These are phyloP conservation scores for Ogataea glucozyma DNA, from an alignment of 805 yeast genomes.

Conservation along the genomic window DNA sequence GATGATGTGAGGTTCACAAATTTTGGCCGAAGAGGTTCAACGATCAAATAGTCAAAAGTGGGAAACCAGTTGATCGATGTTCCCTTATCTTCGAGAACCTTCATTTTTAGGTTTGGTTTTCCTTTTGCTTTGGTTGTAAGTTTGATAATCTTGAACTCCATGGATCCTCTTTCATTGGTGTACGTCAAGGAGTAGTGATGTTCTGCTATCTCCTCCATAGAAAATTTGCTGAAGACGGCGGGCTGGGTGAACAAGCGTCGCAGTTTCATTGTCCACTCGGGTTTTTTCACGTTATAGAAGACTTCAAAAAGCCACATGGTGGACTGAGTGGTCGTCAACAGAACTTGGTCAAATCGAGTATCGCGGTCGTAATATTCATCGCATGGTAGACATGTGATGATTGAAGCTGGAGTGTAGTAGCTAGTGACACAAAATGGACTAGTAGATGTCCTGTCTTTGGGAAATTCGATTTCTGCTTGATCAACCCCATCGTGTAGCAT, in stretches of 20 bases:
- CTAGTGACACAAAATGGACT: constrained; percentile 18
- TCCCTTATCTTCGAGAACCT: constrained; percentile 22
- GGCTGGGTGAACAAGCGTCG: constrained; percentile 27
- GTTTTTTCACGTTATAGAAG: constrained; percentile 19
- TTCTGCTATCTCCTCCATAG: constrained; percentile 24
- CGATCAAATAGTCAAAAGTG: constrained; percentile 26
- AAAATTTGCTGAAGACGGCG: constrained; percentile 23
- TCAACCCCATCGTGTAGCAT: constrained; percentile 32
- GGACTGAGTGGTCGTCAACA: constrained; percentile 25
- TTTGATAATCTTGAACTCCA: constrained; percentile 25
- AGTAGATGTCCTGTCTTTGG: constrained; percentile 3
- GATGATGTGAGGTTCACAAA: constrained; percentile 23
- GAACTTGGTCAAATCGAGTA: constrained; percentile 30
- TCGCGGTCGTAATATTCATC: constrained; percentile 22
- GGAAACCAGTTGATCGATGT: constrained; percentile 29
- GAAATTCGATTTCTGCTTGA: constrained; percentile 19
- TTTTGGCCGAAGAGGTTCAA: constrained; percentile 19
- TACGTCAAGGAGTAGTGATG: constrained; percentile 21
- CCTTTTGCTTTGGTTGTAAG: constrained; percentile 14
- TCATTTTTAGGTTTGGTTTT: constrained; percentile 21
- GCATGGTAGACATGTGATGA: constrained; percentile 18
- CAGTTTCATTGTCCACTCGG: constrained; percentile 20
- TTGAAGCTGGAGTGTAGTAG: constrained; percentile 28
- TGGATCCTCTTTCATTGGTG: constrained; percentile 29
- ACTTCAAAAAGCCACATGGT: constrained; percentile 32